Conservation (phyloP, 2,329 filamentous ascomycete species). For the Alternaria postmessia region DNA sequence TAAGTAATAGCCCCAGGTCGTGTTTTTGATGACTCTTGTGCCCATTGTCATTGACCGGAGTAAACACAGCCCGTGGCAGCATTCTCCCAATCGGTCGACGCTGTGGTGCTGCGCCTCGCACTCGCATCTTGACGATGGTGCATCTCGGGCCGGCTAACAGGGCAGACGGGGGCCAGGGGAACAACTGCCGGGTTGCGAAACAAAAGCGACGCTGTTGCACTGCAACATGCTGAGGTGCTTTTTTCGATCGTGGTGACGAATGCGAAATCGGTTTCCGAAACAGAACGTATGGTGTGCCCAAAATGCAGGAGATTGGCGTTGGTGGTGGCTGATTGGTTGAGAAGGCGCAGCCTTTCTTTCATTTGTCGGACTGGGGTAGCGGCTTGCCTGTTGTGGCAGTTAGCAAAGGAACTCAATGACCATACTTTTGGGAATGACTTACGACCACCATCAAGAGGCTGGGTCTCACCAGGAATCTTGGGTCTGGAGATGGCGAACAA, state of each 20-base stretch:
- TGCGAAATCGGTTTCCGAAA: conserved; percentile 17
- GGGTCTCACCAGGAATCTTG: conserved; percentile 6
- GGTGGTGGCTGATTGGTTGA: conserved; percentile 14
- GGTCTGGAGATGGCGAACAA: conserved; percentile 26
- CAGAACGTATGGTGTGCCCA: conserved; percentile 32
- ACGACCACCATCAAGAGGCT: conserved; percentile 33
- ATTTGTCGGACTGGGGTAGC: conserved; percentile 22
- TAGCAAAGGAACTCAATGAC: conserved; percentile 3
- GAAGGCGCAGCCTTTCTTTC: conserved; percentile 24
- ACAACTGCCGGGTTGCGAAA: conserved; percentile 11
- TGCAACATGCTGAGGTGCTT: conserved; percentile 9
- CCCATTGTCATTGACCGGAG: conserved; percentile 36
- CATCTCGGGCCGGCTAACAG: conserved; percentile 4
- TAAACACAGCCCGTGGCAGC: conserved; percentile 39
- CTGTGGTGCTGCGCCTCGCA: conserved; percentile 34
- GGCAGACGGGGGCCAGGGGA: conserved; percentile 7
- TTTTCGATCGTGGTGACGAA: conserved; percentile 11
- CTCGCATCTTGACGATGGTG: conserved; percentile 15
- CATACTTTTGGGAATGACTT: conserved; percentile 14
- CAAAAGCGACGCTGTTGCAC: conserved; percentile 13
- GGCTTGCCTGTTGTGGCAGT: conserved; percentile 28
- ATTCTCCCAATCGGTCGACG: conserved; percentile 22
- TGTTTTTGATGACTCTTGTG: conserved; percentile 29
- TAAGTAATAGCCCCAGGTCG: conserved; percentile 37
- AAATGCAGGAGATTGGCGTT: conserved; percentile 13